Base-by-base conservation (phyloP, 257 asterid species). In the Eustoma russellianum region DNA sequence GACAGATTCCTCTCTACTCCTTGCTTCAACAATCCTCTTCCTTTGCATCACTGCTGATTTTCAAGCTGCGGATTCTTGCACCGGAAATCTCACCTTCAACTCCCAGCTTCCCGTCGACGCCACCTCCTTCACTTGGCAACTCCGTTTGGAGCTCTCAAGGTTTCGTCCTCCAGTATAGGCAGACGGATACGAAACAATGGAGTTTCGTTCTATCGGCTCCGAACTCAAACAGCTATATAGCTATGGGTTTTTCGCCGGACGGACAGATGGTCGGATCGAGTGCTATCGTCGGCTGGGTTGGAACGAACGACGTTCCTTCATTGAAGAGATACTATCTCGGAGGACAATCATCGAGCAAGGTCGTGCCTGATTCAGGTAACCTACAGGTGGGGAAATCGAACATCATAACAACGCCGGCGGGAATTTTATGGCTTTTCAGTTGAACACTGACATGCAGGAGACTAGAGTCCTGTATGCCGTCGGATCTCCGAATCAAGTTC, bases 211-310 rank as follows among this genome's bases (percentile, higher is more conserved):
- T 87, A 0, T 81, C 94, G 13, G 87, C 87, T 2, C 96, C 96
- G 5, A 75, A 73, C 66, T 17, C 74, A 12, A 77, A 79, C 51
- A 70, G 76, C 13, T 87, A 81, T 59, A 14, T 83, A 0, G 94
- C 64, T 5, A 81, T 87, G 46, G 96, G 93, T 5, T 87, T 87
- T 53, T 87, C 96, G 17, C 71, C 84, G 2, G 35, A 68, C 9
- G 96, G 96, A 2, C n/a, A 57, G 15, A 87, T 87, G 96, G 74
- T 81, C 5, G 93, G 94, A 13, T 87, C 96, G 0, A 78, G 70
- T 16, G 96, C 94, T 15, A 5, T 87, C 16, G 94, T 77, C 2
- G 94, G 89, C 0, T 86, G 96, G 96, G 71, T 68, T 0, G 63
- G 56, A 17, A 7, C 74, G 1, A 64, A 57, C 5, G 75, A 68